A percentile compares a stretch with the other conserved stretches of the same genome.
Conservation (phyloP, 2,329 filamentous ascomycete species). For the Fusarium sterilihyphosum region DNA sequence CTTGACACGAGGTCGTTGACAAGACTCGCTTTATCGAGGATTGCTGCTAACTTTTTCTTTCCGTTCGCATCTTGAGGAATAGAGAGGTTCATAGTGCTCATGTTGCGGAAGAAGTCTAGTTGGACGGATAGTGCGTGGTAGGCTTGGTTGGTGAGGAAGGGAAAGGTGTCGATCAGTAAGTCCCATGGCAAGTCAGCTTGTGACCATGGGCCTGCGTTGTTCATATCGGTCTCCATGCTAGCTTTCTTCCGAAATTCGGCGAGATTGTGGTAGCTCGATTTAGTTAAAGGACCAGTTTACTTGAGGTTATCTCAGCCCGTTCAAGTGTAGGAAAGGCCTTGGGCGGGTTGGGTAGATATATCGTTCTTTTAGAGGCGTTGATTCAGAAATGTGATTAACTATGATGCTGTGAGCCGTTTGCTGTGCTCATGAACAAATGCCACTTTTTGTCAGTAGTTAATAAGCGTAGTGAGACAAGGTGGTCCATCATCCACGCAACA, state of each 20-base stretch:
- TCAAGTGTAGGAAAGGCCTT: neutral
- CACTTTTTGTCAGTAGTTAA: neutral
- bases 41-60: neutral
- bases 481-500: neutral
- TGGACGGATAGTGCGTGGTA: neutral
- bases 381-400: neutral
- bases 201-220: neutral
- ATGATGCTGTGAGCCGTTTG: neutral
- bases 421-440: neutral
- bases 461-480: neutral
- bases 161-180: neutral
- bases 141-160: neutral
- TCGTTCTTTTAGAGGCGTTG: neutral
- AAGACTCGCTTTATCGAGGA: neutral
- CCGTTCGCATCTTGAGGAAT: neutral
- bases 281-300: no score
- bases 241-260: fast-evolving
- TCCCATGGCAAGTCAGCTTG: neutral
- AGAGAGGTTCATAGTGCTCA: neutral
- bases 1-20: neutral
- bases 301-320: no score
- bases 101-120: neutral
- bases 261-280: no score
- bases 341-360: neutral
- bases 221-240: neutral